These are phyloP conservation scores for Hypoxylon sp. DNA, from an alignment of 2,329 filamentous ascomycete genomes.

Conservation along the genomic window DNA sequence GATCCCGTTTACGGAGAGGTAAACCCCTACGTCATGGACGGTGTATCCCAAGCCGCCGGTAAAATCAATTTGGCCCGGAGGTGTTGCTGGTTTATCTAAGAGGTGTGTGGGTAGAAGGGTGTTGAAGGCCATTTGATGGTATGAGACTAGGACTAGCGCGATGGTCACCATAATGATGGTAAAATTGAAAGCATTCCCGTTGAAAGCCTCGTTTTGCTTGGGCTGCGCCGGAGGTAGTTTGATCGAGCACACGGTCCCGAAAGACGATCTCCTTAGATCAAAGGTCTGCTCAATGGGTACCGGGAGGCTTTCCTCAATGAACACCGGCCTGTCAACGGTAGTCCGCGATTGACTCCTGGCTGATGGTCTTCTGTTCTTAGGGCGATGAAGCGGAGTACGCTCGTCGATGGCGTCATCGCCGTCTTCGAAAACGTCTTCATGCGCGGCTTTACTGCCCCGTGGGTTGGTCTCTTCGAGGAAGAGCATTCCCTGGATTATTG, in stretches of 20 bases:
- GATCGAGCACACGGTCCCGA: constrained; percentile 61
- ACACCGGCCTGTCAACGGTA: constrained; percentile 50
- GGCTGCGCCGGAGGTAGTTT: constrained; percentile 48
- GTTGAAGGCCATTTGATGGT: constrained; percentile 63
- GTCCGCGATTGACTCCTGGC: constrained; percentile 39
- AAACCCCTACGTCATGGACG: constrained; percentile 76
- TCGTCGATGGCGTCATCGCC: constrained; percentile 52
- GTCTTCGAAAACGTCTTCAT: constrained; percentile 44
- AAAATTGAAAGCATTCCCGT: constrained; percentile 56
- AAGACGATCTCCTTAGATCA: constrained; percentile 57
- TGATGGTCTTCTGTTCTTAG: constrained; percentile 28
- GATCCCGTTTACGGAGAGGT: constrained; percentile 78
- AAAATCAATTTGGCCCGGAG: constrained; percentile 57
- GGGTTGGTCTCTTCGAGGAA: constrained; percentile 68
- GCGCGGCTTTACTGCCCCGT: constrained; percentile 23
- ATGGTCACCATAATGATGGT: constrained; percentile 61
- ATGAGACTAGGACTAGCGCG: constrained; percentile 59
- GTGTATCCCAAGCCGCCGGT: constrained; percentile 76
- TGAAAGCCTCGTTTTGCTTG: constrained; percentile 39
- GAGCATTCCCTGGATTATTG: constrained; percentile 72
- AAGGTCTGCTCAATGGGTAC: constrained; percentile 55
- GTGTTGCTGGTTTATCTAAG: constrained; percentile 55
- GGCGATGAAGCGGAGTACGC: constrained; percentile 49
- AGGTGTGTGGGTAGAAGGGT: constrained; percentile 62
- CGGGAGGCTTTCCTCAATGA: constrained; percentile 56